Evolutionary conservation across 345 rosid species (phyloP), one percentile per base, ranked within the genome.

Genomic region (Acer yangbiense): DNA sequence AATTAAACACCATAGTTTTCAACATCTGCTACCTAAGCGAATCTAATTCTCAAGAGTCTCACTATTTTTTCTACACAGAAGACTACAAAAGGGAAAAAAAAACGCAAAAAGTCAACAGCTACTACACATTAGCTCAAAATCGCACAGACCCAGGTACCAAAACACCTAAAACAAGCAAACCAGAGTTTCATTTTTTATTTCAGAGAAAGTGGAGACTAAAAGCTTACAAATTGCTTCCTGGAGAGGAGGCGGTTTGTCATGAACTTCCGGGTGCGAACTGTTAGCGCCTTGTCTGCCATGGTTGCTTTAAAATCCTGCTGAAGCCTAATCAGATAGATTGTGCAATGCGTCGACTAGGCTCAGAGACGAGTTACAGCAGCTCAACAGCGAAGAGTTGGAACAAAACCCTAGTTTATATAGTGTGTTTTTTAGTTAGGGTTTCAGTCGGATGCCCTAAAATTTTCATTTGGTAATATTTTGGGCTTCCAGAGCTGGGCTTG

Each of bases 191-290:
- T 55, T 12, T 20, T 9, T 55, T 12, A 16, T 2, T 9, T 27
- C 4, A 17, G 21, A 63, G 67, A 73, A 62, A 63, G 17, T 41
- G 0, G 10, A 35, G 18, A 29, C 21, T 10, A 7, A 1, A 57
- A 76, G 78, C 98, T 87, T 73, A 96, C 99, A 76, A 96, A 96
- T 75, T 96, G 99, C 88, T 93, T 96, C 93, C 99, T 92, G 21
- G 97, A 80, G 76, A 94, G 98, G 55, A 96, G 98, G 81, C 99
- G 87, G 84, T 96, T 96, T 63, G 99, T 96, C 98, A 96, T 96
- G 86, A 96, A 94, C 77, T 96, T 96, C 69, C 99, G 79, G 57
- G 98, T 96, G 2, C 98, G 78, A 57, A 96, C 89, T 0, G 98
- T 96, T 12, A 92, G 95, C 6, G 97, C 97, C 84, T 92, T 96